phyloP scores from a whole-genome alignment of 108 stramenopile genomes.

The Cyclotella baltica region DNA sequence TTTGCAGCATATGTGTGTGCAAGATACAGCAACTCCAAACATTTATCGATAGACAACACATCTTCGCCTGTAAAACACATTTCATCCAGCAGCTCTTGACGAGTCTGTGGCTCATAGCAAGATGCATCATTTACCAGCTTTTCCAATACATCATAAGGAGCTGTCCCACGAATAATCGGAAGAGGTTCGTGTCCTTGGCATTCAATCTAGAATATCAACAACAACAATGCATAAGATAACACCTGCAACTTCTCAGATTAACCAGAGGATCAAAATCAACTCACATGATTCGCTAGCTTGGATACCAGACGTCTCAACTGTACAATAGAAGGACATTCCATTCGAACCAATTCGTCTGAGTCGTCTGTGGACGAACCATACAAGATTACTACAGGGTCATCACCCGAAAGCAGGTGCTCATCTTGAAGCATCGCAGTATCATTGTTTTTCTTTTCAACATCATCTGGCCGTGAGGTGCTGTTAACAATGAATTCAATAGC shows the following conservation, averaged over 20 bases:
- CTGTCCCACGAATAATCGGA: background rate
- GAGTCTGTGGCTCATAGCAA: background rate
- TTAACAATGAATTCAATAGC: background rate
- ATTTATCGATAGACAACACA: background rate
- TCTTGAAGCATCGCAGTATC: background rate
- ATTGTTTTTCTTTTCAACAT: background rate
- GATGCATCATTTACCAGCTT: conserved; percentile 3
- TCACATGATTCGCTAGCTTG: conserved; percentile 1
- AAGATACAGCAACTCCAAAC: background rate
- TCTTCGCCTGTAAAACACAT: conserved; percentile 3
- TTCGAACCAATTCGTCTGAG: background rate
- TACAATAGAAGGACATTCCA: background rate
- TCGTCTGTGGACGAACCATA: background rate
- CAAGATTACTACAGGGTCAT: background rate
- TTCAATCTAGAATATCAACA: background rate
- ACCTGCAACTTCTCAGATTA: background rate
- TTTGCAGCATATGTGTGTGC: background rate
- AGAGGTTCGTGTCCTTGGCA: background rate
- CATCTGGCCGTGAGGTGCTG: too few species aligned
- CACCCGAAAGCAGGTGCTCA: background rate
- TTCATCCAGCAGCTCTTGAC: background rate
- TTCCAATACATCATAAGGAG: conserved; percentile 1
- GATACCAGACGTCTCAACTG: background rate
- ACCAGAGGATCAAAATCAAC: background rate
- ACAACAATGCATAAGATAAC: background rate